Evolutionary conservation across 2,329 filamentous ascomycete genomes (phyloP).

Genomic region (Aspergillus novoparasiticus): DNA sequence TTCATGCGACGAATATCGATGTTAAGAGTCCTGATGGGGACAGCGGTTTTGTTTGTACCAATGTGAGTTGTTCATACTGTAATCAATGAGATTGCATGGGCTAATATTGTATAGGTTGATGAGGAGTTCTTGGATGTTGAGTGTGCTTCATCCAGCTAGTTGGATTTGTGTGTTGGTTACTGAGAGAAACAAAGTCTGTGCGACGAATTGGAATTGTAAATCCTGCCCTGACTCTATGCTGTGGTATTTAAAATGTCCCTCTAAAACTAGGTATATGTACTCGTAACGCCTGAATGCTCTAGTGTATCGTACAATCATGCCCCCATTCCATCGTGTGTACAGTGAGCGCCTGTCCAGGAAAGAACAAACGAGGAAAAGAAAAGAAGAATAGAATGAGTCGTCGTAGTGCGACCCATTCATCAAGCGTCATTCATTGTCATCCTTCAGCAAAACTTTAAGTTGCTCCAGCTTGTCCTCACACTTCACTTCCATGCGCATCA

Average conservation of each 20-base stretch:
- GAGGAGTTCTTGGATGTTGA: constrained; percentile 38
- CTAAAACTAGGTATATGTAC: background rate
- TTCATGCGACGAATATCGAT: constrained; percentile 50
- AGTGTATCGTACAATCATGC: constrained; percentile 2
- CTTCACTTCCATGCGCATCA: constrained; percentile 48
- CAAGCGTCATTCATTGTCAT: constrained; percentile 34
- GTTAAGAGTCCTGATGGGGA: constrained; percentile 53
- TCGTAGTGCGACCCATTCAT: background rate
- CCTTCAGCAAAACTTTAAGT: constrained; percentile 42
- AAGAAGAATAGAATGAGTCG: background rate
- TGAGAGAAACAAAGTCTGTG: background rate
- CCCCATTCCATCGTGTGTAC: constrained; percentile 12
- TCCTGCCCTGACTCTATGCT: background rate
- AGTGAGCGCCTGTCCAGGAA: background rate
- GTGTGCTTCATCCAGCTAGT: constrained; percentile 29
- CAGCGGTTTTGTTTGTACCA: constrained; percentile 48
- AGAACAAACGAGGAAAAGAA: constrained; percentile 6
- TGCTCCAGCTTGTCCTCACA: constrained; percentile 48
- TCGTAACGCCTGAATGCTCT: background rate
- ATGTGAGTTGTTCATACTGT: constrained; percentile 33
- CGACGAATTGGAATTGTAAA: background rate
- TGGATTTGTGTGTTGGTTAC: background rate
- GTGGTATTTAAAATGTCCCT: background rate
- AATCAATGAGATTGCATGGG: background rate
- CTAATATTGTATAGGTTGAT: constrained; percentile 29